Conservation (phyloP, 805 yeast genomes). For the Hanseniaspora hatyaiensis region DNA sequence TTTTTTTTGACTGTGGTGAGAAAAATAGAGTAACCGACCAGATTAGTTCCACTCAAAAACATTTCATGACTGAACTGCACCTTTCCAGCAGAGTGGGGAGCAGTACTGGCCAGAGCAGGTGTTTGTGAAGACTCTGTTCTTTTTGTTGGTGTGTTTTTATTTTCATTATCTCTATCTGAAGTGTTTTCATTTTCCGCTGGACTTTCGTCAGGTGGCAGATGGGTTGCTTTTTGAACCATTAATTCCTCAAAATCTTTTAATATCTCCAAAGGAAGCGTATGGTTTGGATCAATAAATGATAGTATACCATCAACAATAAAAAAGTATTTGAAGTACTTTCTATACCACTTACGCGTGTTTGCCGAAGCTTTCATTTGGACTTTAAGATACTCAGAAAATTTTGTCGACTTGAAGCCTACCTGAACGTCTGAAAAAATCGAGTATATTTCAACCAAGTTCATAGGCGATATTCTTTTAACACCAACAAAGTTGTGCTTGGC, state of each 20-base stretch:
- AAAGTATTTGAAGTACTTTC: slow-evolving; percentile 15
- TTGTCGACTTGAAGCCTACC: slow-evolving; percentile 10
- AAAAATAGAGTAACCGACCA: slow-evolving; percentile 11
- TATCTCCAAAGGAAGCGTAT: slow-evolving; percentile 11
- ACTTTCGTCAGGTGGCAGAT: neutral
- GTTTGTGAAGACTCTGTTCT: too few relatives aligned
- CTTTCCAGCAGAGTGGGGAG: neutral
- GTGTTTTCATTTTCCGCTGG: neutral
- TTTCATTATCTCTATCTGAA: neutral
- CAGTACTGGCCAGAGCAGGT: too few relatives aligned
- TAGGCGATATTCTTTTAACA: slow-evolving; percentile 11
- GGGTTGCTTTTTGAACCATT: slow-evolving; percentile 10
- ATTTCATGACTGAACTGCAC: slow-evolving; percentile 14
- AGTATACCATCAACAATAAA: slow-evolving; percentile 12
- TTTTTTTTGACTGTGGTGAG: slow-evolving; percentile 3
- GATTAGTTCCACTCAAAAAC: slow-evolving; percentile 13
- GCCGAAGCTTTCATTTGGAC: slow-evolving; percentile 1
- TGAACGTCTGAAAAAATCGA: slow-evolving; percentile 1
- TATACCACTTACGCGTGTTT: slow-evolving; percentile 15
- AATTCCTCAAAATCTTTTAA: slow-evolving; percentile 14
- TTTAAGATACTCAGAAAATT: slow-evolving; percentile 6
- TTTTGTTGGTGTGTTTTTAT: neutral
- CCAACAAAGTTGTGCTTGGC: neutral
- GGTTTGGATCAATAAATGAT: slow-evolving; percentile 5
- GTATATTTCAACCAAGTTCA: slow-evolving; percentile 7